Percentiles rank a stretch among this genome's conserved stretches.
These are phyloP conservation scores for Pezicula carpinea DNA, from an alignment of 2,329 filamentous ascomycete genomes.

Conservation along the genomic window DNA sequence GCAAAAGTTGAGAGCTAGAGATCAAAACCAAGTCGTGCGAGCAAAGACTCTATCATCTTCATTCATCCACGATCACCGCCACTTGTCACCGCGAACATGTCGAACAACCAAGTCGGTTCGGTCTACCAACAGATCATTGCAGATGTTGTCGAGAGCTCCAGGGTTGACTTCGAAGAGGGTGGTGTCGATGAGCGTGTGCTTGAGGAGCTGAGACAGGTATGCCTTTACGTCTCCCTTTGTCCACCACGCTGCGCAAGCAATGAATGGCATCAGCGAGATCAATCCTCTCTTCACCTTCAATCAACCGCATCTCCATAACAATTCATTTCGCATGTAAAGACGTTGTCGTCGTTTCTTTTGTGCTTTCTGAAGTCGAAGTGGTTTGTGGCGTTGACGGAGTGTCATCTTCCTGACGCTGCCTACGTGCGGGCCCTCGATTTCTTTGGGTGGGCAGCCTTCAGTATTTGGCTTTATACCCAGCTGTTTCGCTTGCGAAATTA, in stretches of 20 bases:
- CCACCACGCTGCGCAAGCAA: background rate
- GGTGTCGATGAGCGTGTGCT: conserved; percentile 85
- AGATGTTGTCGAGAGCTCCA: conserved; percentile 86
- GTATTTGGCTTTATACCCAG: conserved; percentile 31
- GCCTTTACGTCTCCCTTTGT: conserved; percentile 29
- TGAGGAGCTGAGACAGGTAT: conserved; percentile 82
- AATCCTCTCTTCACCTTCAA: background rate
- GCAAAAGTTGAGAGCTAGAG: background rate
- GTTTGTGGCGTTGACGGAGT: background rate
- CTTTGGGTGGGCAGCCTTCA: conserved; percentile 25
- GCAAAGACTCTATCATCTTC: background rate
- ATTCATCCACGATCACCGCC: background rate
- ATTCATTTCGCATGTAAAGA: background rate
- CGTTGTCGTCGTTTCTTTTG: background rate
- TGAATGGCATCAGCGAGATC: background rate
- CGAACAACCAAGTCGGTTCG: conserved; percentile 44
- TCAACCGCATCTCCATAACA: conserved; percentile 4
- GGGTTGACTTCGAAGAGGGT: conserved; percentile 94
- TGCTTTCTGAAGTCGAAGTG: conserved; percentile 1
- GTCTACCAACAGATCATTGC: conserved; percentile 77
- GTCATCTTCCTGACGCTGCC: conserved; percentile 15
- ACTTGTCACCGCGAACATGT: conserved; percentile 22
- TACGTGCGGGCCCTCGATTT: conserved; percentile 11
- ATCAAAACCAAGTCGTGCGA: background rate
- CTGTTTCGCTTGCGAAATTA: conserved; percentile 20